A percentile compares a stretch with the other conserved stretches of the same genome.
These are phyloP conservation scores for Sanghuangporus sanghuang DNA, from an alignment of 1,284 basidiomycete genomes.

Conservation along the genomic window DNA sequence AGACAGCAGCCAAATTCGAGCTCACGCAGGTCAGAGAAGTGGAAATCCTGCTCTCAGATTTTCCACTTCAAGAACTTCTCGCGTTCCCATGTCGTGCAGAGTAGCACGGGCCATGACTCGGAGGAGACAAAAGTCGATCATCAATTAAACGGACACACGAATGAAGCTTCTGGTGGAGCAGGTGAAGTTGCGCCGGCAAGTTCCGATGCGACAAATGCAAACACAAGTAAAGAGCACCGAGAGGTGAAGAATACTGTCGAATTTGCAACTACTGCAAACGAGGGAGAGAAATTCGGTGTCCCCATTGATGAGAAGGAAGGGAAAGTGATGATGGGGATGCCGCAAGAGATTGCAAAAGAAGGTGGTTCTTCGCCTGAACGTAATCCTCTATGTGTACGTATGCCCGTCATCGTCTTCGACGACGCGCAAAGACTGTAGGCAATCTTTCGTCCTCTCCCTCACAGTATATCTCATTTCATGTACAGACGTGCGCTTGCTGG, in stretches of 20 bases:
- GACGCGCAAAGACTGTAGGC: slow-evolving; percentile 76
- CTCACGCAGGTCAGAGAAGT: neutral
- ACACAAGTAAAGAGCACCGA: slow-evolving; percentile 21
- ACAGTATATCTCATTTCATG: neutral
- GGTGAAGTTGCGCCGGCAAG: neutral
- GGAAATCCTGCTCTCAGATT: neutral
- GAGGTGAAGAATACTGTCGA: slow-evolving; percentile 21
- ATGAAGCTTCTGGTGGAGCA: neutral
- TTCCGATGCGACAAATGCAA: neutral
- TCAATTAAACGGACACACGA: neutral
- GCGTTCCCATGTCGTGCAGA: neutral
- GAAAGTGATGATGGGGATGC: neutral
- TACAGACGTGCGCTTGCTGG: slow-evolving; percentile 65
- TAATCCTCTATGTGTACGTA: slow-evolving; percentile 39
- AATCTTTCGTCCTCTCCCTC: slow-evolving; percentile 7
- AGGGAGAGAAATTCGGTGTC: neutral
- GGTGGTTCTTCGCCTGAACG: neutral
- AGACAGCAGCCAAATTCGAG: neutral
- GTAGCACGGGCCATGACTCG: neutral
- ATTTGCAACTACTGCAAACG: neutral
- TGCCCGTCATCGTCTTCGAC: slow-evolving; percentile 78
- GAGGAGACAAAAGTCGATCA: slow-evolving; percentile 11
- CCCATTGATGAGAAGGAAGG: neutral
- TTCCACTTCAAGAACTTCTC: neutral
- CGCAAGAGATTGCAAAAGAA: neutral